Percentiles rank a stretch among this genome's conserved stretches.
Conservation (phyloP, 345 rosid species). For the Acer negundo region DNA sequence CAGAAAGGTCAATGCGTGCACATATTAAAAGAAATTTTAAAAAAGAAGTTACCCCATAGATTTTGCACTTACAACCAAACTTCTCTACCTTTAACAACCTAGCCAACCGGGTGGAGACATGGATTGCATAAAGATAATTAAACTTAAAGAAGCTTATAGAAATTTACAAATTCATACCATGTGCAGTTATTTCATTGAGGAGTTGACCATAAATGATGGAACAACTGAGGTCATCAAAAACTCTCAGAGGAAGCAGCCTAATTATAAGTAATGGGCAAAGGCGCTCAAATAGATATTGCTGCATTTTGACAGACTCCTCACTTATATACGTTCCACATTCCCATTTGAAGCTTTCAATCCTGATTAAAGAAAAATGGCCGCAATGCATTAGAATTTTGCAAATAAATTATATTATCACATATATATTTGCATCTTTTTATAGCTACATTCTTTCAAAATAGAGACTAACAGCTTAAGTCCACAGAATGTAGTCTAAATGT, state of each 20-base stretch:
- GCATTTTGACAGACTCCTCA: slow-evolving; percentile 37
- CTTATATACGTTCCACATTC: slow-evolving; percentile 32
- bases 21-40: background rate
- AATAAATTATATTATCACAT: background rate
- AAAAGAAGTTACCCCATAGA: background rate
- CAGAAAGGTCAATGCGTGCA: background rate
- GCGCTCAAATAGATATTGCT: slow-evolving; percentile 63
- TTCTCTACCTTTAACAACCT: background rate
- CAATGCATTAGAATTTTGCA: slow-evolving; percentile 5
- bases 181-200: slow-evolving; percentile 32
- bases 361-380: slow-evolving; percentile 17
- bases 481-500: background rate
- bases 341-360: slow-evolving; percentile 42
- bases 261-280: slow-evolving; percentile 87
- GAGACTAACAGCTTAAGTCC: background rate
- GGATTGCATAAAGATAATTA: background rate
- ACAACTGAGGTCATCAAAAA: slow-evolving; percentile 60
- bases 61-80: background rate
- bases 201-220: slow-evolving; percentile 60
- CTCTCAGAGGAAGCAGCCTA: slow-evolving; percentile 80
- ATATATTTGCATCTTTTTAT: background rate
- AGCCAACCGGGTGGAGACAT: background rate
- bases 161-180: slow-evolving; percentile 40
- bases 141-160: slow-evolving; percentile 7
- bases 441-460: background rate